Evolutionary conservation across 2,329 filamentous ascomycete genomes (phyloP), one percentile per base, ranked within the genome.

Genomic region (Cladosporium sp.): DNA sequence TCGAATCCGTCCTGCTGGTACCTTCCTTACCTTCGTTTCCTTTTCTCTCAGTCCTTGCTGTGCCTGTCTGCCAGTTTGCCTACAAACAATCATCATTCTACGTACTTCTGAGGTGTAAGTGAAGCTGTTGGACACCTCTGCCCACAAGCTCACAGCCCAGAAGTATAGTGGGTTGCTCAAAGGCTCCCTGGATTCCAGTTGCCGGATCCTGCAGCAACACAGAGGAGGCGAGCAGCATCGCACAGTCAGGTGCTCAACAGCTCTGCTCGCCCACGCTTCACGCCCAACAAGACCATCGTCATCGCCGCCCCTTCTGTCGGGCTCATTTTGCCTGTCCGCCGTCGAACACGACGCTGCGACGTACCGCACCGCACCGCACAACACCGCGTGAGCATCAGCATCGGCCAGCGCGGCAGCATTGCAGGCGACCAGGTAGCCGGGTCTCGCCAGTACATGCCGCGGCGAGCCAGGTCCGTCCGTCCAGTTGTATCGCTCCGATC

Each of bases 261-360:
- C 43, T 30, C 36, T 13, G 4, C 34, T 32, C 34, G 18, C 22
- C 43, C 34, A 37, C 43, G 43, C 43, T 22, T 12, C 17, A 15
- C 19, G 37, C 17, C 37, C 37, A 39, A 11, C 37, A 8, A 34
- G 6, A 39, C 8, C 29, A 40, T 24, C 44, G 44, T 36, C 36
- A 36, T 24, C 44, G 15, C 43, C 8, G 12, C 11, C 32, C 36
- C 36, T 39, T 19, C 44, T n/a, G 37, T 38, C 42, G 27, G 24
- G 40, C 29, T 13, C 42, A 30, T 47, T 34, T 15, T 24, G 41
- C 34, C 20, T 55, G 66, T 63, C 60, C 70, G 22, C 22, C n/a
- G 32, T 36, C 67, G 12, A 48, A 37, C 30, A 38, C 45, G 29
- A 41, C 37, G 24, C 27, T 48, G 29, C 45, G 17, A 34, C 47